Percentiles rank a stretch among this genome's conserved stretches.
phyloP scores from a whole-genome alignment of 495 filamentous ascomycete species.

The Xylaria telfairii region DNA sequence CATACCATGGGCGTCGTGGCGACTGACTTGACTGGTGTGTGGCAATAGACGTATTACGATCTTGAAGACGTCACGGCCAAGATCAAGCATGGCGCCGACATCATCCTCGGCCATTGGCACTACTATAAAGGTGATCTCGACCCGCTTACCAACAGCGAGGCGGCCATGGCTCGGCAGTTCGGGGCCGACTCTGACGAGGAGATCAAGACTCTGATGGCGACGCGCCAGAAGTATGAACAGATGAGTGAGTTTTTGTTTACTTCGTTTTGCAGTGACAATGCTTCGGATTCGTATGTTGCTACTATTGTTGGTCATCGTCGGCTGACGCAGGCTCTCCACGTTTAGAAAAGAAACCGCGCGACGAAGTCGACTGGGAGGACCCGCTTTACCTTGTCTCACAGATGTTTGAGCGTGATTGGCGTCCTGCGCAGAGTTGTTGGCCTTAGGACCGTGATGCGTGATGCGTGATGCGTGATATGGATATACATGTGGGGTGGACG shows the following conservation, averaged over 20 bases:
- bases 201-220: constrained; percentile 28
- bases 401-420: constrained; percentile 41
- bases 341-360: constrained; percentile 1
- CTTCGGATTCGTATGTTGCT: not conserved
- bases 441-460: not conserved
- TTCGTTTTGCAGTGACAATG: not conserved
- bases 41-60: constrained; percentile 31
- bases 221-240: constrained; percentile 28
- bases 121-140: constrained; percentile 42
- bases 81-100: constrained; percentile 42
- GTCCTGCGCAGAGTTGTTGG: constrained; percentile 20
- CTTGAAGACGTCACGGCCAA: constrained; percentile 36
- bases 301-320: not conserved
- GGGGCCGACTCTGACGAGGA: constrained; percentile 22
- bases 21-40: constrained; percentile 11
- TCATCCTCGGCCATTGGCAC: constrained; percentile 45
- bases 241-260: constrained; percentile 28
- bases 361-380: constrained; percentile 35
- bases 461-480: not conserved
- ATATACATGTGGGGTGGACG: not conserved
- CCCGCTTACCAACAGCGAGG: constrained; percentile 22
- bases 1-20: not conserved
- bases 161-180: constrained; percentile 29
- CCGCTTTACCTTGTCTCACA: constrained; percentile 40
- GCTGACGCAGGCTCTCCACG: not conserved